phyloP scores from a whole-genome alignment of 129 eudicot species.

The Centrapalus pauciflorus region DNA sequence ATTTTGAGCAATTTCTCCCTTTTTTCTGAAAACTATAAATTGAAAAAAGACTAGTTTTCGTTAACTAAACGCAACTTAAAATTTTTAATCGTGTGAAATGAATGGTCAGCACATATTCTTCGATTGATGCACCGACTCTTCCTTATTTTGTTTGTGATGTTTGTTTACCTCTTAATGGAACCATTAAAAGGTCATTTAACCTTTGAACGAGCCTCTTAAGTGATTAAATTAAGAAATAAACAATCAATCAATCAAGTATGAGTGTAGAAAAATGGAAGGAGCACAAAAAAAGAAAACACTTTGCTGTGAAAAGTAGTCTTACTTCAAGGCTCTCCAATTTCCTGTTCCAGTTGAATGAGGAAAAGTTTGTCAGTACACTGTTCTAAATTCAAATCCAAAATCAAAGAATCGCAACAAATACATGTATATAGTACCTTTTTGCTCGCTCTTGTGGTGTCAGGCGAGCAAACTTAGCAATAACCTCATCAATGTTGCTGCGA shows the following conservation, averaged over 20 bases:
- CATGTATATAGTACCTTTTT: conserved; percentile 44
- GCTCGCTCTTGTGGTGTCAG: conserved; percentile 86
- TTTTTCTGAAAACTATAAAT: no score
- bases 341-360: conserved; percentile 42
- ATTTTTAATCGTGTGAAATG: no score
- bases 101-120: not conserved
- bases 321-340: conserved; percentile 98
- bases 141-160: not conserved
- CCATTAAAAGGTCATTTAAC: no score
- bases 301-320: conserved; percentile 24
- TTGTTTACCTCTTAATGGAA: no score
- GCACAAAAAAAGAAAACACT: not conserved
- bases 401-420: not conserved
- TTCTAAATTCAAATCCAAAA: not conserved
- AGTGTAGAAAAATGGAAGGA: not conserved
- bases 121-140: not conserved
- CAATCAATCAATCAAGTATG: not conserved
- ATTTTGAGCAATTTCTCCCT: no score
- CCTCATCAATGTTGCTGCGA: conserved; percentile 79
- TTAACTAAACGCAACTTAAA: no score
- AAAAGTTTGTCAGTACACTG: conserved; percentile 3
- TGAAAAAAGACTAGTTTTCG: no score
- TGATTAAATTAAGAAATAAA: no score
- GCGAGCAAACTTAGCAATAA: conserved; percentile 77
- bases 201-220: no score